These are phyloP conservation scores for Teunomyces atbi DNA, from an alignment of 805 yeast species.

Conservation along the genomic window DNA sequence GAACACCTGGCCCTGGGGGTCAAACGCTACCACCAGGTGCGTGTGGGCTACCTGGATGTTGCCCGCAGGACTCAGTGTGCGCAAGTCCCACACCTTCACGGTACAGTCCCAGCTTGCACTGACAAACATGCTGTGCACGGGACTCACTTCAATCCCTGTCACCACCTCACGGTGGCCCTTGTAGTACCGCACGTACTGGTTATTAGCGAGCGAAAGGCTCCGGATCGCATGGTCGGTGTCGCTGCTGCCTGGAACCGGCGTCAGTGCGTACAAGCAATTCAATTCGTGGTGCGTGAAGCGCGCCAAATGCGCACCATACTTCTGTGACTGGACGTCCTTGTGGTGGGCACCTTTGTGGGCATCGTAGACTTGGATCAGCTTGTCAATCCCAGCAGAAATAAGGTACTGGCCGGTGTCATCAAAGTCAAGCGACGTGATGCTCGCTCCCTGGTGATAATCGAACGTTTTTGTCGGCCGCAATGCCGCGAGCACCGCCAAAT, in stretches of 20 bases:
- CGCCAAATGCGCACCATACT: constrained; percentile 89
- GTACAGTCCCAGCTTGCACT: constrained; percentile 76
- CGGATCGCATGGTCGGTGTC: constrained; percentile 71
- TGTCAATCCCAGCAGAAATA: constrained; percentile 76
- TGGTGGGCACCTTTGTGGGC: constrained; percentile 61
- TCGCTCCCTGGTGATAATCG: constrained; percentile 48
- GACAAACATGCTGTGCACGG: constrained; percentile 60
- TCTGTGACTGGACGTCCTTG: constrained; percentile 75
- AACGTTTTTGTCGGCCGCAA: constrained; percentile 48
- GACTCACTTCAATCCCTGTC: constrained; percentile 67
- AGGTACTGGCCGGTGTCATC: constrained; percentile 82
- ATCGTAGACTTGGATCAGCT: constrained; percentile 82
- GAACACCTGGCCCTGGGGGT: constrained; percentile 81
- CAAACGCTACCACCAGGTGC: constrained; percentile 58
- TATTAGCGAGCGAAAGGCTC: constrained; percentile 71
- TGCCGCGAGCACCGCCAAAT: constrained; percentile 18
- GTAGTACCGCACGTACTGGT: constrained; percentile 80
- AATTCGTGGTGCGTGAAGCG: constrained; percentile 73
- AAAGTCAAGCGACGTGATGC: constrained; percentile 69
- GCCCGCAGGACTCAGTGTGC: constrained; percentile 67
- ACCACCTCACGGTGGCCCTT: constrained; percentile 83
- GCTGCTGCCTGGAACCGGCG: constrained; percentile 35
- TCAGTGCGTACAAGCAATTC: constrained; percentile 79
- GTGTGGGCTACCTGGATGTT: constrained; percentile 51
- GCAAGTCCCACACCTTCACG: constrained; percentile 83